phyloP scores from a whole-genome alignment of 176 grass and related monocot species.

The Panicum miliaceum region DNA sequence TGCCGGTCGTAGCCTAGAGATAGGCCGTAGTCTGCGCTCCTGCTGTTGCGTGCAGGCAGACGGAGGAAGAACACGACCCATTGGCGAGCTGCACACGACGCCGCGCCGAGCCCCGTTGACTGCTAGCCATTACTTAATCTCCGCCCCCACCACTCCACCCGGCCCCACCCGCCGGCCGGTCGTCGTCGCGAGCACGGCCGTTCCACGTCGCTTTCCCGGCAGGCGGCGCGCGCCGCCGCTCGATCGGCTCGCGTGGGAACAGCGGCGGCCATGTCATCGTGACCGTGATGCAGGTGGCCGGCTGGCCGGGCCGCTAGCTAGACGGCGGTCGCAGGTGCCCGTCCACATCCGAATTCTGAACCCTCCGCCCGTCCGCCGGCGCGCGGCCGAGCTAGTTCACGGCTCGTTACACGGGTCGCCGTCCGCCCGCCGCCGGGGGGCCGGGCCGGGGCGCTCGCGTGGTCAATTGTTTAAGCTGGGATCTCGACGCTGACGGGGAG shows the following conservation, averaged over 20 bases:
- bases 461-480: not conserved
- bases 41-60: not conserved
- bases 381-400: no score
- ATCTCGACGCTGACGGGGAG: not conserved
- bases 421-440: no score
- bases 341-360: no score
- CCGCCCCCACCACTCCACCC: no score
- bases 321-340: no score
- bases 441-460: no score
- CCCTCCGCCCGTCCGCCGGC: no score
- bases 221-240: no score
- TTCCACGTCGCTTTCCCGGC: not conserved
- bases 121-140: not conserved
- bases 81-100: not conserved
- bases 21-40: not conserved
- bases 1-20: not conserved
- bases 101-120: not conserved
- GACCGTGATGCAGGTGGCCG: not conserved
- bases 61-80: not conserved
- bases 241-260: not conserved
- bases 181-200: not conserved
- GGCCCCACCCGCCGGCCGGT: no score
- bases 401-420: not conserved
- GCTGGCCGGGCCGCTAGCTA: no score
- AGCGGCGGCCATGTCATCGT: not conserved